phyloP scores from a whole-genome alignment of 352 stramenopile species.

The Globisporangium recalcitrans region DNA sequence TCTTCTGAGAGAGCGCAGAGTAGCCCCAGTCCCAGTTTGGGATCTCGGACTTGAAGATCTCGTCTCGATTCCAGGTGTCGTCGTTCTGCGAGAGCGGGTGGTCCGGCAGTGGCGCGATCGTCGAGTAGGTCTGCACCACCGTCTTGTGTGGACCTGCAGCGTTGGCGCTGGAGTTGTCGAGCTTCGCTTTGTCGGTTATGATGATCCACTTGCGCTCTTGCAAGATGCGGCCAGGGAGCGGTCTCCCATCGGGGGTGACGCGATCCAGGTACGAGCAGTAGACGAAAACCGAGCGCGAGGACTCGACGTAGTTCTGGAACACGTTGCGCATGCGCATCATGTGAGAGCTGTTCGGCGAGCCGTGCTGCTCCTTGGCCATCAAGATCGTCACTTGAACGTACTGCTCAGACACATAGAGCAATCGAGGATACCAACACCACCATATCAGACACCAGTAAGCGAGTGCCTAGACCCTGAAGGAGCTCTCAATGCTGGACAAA shows the following conservation, averaged over 20 bases:
- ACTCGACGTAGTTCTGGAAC: slow-evolving; percentile 8
- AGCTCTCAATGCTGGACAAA: not conserved
- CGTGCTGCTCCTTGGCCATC: slow-evolving; percentile 6
- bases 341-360: not conserved
- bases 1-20: slow-evolving; percentile 5
- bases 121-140: slow-evolving; percentile 7
- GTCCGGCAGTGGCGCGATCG: slow-evolving; percentile 2
- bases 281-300: not conserved
- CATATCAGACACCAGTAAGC: not conserved
- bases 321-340: slow-evolving; percentile 6
- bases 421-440: not conserved
- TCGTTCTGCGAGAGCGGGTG: slow-evolving; percentile 3
- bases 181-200: not conserved
- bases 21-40: slow-evolving; percentile 7
- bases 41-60: slow-evolving; percentile 2
- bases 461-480: not conserved
- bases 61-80: not conserved
- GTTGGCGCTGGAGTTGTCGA: not conserved
- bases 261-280: slow-evolving; percentile 7
- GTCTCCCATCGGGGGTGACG: not conserved
- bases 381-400: slow-evolving; percentile 1
- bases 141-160: slow-evolving; percentile 6
- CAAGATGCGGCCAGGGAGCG: slow-evolving; percentile 8
- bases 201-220: slow-evolving; percentile 14
- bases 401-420: not conserved